Evolutionary conservation across 108 stramenopile species (phyloP).

Genomic region (Cyclotella cryptica): DNA sequence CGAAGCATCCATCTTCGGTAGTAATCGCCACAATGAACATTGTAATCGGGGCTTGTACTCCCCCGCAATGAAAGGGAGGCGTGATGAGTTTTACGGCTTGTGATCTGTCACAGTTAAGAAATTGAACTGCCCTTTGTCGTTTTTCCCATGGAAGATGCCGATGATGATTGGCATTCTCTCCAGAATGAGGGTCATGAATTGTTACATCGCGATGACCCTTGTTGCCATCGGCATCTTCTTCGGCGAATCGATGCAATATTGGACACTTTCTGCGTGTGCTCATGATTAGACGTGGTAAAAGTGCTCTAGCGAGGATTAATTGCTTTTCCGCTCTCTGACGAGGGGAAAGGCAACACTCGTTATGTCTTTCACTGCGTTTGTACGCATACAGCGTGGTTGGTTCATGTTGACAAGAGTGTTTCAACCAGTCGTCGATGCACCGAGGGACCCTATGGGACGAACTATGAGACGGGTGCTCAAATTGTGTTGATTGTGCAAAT

Average conservation of each 20-base stretch:
- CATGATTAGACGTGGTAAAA: slow-evolving; percentile 44
- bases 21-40: slow-evolving; percentile 81
- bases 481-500: neutral
- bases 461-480: slow-evolving; percentile 1
- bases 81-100: slow-evolving; percentile 78
- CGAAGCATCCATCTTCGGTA: slow-evolving; percentile 89
- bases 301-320: slow-evolving; percentile 17
- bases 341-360: neutral
- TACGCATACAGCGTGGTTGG: neutral
- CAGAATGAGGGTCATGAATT: slow-evolving; percentile 15
- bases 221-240: slow-evolving; percentile 28
- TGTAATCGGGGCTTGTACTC: slow-evolving; percentile 71
- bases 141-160: slow-evolving; percentile 37
- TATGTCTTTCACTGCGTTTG: neutral
- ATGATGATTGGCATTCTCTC: slow-evolving; percentile 3
- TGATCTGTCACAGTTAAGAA: slow-evolving; percentile 68
- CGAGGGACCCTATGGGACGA: slow-evolving; percentile 1
- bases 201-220: slow-evolving; percentile 11
- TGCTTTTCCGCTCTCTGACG: slow-evolving; percentile 21
- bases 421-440: slow-evolving; percentile 38
- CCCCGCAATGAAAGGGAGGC: slow-evolving; percentile 75
- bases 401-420: slow-evolving; percentile 2
- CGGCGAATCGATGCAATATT: slow-evolving; percentile 41
- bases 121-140: slow-evolving; percentile 67
- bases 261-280: slow-evolving; percentile 44